Base-by-base conservation (phyloP, 306 rosid species). In the Carpinus fangiana region DNA sequence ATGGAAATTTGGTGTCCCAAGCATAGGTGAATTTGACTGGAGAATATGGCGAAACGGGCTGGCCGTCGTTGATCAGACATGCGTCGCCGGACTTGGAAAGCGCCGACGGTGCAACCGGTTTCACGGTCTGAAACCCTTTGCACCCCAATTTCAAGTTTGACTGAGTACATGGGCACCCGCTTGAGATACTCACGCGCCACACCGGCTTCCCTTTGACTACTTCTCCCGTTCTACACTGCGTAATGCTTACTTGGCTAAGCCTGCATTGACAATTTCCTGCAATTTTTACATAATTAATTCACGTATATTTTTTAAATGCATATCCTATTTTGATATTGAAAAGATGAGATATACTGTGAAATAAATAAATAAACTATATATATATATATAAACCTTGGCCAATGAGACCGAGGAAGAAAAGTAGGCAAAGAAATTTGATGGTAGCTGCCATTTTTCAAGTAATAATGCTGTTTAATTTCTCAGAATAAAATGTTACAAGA, bases 111-210 rank as follows among this genome's bases (percentile, higher is more conserved):
- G 70, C 76, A 9, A 70, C 55, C 1, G 23, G 28, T 38, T 75
- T 65, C 10, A 55, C 54, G 0, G 67, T 57, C 31, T 81, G 43
- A 61, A 79, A 79, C 0, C 77, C 82, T 20, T 31, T 72, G 82
- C 82, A 79, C 55, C 31, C 45, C 8, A 76, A 76, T 56, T 51
- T 76, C 80, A 81, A 59, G 9, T 54, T 36, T n/a, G 3, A 65
- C 41, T 75, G 84, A 10, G 65, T n/a, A 64, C 84, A 81, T 23
- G 53, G n/a, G 62, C 84, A 81, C 3, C 51, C 52, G 31, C 75
- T 81, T 12, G n/a, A 38, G 26, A 81, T 38, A 8, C 26, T 47
- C 71, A 76, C 60, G 9, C 26, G 12, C 55, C 54, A 60, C 16
- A 43, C 79, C 3, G 79, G 70, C 46, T 64, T 64, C 18, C 7